Base-by-base conservation (phyloP, 257 asterid genomes). In the Salvia rosmarinus region DNA sequence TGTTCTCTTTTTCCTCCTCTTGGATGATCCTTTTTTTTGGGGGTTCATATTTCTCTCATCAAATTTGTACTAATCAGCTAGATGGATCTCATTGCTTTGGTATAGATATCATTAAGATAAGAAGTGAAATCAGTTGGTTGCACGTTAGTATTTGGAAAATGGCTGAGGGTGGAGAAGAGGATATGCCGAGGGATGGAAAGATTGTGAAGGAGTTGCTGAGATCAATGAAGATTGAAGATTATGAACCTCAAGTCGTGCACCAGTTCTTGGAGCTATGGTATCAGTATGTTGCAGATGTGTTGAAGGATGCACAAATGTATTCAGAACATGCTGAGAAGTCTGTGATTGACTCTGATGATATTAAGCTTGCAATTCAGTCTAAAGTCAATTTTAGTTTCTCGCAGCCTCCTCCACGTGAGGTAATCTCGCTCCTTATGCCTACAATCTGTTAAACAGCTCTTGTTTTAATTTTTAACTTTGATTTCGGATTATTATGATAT, bases 331-430 rank as follows among this genome's bases (percentile, higher is more conserved):
- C 92, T 37, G 89, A 85, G 37, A 93, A 93, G 68, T 70, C 90
- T 67, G 43, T 54, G 5, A 84, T 89, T 8, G 96, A 90, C 78
- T 90, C 93, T 19, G 98, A 93, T 20, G 98, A 93, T 66, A 77
- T 93, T 20, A 90, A 90, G 84, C 96, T 93, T 64, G 88, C 97
- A 1, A 87, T 90, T 73, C 96, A 93, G 75, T 87, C 95, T 12
- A 90, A 93, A 83, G 88, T 90, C 78, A 87, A 87, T 75, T 88
- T 86, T 72, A 90, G 96, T 81, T 90, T 93, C 94, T 88, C 97
- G 0, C 98, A 90, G 77, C 97, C 97, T 74, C 98, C 98, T 4
- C 96, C 92, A 0, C 85, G 97, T n/a, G 94, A 90, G 96, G 98
- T 90, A 87, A 75, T 63, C 35, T 47, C 30, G 3, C 64, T 62